A percentile compares a stretch with the other conserved stretches of the same genome.
phyloP scores from a whole-genome alignment of 2,329 filamentous ascomycete species.

The Fragosphaeria purpurea region DNA sequence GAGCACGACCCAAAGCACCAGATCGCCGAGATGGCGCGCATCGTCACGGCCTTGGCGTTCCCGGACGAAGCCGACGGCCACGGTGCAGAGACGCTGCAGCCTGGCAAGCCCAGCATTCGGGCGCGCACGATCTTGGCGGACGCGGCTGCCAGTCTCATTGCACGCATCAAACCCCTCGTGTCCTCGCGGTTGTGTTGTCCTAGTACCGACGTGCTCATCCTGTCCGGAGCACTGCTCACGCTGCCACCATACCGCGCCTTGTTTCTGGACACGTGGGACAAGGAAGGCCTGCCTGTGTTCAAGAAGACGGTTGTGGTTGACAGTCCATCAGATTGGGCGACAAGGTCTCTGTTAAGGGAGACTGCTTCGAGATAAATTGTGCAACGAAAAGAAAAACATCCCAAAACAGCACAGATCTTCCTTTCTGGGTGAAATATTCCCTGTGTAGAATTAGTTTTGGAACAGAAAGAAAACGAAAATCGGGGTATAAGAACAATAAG shows the following conservation, averaged over 20 bases:
- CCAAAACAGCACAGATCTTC: no score
- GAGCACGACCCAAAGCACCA: conserved; percentile 5
- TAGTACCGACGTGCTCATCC: not conserved
- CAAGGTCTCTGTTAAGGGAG: not conserved
- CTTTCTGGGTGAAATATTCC: no score
- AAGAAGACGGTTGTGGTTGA: conserved; percentile 1
- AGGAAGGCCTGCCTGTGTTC: not conserved
- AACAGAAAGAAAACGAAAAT: no score
- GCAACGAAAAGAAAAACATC: no score
- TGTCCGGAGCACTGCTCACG: conserved; percentile 5
- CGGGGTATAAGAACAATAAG: no score
- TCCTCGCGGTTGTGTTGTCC: conserved; percentile 3
- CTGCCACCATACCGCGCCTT: conserved; percentile 1
- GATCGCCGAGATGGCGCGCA: conserved; percentile 4
- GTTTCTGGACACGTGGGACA: conserved; percentile 1
- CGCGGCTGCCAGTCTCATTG: not conserved
- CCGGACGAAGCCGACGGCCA: not conserved
- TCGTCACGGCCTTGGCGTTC: conserved; percentile 5
- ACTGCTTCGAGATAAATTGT: not conserved
- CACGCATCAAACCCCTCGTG: conserved; percentile 1
- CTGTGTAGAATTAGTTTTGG: no score
- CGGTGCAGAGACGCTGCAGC: not conserved
- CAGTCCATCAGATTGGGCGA: conserved; percentile 1
- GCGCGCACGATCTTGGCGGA: not conserved
- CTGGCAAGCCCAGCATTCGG: not conserved